Conservation (phyloP, 2,329 filamentous ascomycete genomes). For the Nannizziopsis barbatae region DNA sequence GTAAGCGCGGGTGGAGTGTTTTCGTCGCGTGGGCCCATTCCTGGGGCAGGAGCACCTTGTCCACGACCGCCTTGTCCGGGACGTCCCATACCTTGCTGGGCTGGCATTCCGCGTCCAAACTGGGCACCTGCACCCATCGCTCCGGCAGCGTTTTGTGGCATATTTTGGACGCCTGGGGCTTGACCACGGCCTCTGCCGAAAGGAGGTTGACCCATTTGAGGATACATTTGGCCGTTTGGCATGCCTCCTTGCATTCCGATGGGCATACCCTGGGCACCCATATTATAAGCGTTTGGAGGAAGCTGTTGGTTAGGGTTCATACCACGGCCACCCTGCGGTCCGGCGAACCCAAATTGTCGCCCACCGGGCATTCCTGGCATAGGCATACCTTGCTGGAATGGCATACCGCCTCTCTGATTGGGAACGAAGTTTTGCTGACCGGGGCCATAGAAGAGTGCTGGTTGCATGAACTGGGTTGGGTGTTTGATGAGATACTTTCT, state of each 20-base stretch:
- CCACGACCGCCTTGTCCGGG: conserved; percentile 35
- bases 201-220: conserved; percentile 64
- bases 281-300: conserved; percentile 73
- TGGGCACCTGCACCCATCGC: conserved; percentile 34
- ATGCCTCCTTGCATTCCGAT: conserved; percentile 50
- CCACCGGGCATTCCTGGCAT: conserved; percentile 64
- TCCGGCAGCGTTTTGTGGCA: conserved; percentile 48
- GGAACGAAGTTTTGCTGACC: conserved; percentile 51
- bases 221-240: conserved; percentile 68
- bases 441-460: conserved; percentile 83
- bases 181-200: conserved; percentile 58
- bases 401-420: conserved; percentile 48
- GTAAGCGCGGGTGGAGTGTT: conserved; percentile 36
- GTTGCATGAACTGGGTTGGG: conserved; percentile 58
- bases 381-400: conserved; percentile 46
- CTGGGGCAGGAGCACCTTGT: conserved; percentile 25
- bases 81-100: conserved; percentile 30
- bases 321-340: conserved; percentile 78
- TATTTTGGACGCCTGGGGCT: conserved; percentile 56
- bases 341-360: conserved; percentile 76
- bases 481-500: neutral
- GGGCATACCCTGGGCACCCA: conserved; percentile 59
- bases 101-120: conserved; percentile 35
- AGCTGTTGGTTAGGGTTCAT: conserved; percentile 73
- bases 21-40: conserved; percentile 29